A percentile compares a stretch with the other conserved stretches of the same genome.
These are phyloP conservation scores for Lasiodiplodia gonubiensis DNA, from an alignment of 2,329 filamentous ascomycete genomes.

Conservation along the genomic window DNA sequence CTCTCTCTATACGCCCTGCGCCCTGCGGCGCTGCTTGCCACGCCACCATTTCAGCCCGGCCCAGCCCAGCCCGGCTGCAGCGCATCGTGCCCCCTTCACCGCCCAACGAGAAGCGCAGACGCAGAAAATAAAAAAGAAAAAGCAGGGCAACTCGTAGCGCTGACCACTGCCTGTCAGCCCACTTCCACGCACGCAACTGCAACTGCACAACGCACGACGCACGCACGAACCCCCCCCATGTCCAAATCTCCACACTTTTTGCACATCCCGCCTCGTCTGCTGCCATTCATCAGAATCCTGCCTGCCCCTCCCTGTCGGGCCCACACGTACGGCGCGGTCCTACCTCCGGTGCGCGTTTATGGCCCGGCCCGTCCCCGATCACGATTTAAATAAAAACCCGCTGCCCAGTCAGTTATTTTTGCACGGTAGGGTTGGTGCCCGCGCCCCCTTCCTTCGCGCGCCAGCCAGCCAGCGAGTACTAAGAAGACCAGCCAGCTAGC, in stretches of 20 bases:
- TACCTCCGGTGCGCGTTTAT: constrained; percentile 15
- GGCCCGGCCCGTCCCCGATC: constrained; percentile 22
- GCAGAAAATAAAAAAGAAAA: neutral
- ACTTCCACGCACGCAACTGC: neutral
- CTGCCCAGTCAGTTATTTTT: neutral
- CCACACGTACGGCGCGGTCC: constrained; percentile 2
- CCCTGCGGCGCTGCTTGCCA: neutral
- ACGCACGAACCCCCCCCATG: neutral
- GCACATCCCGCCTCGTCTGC: neutral
- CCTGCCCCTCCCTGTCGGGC: neutral
- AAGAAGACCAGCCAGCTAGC: neutral
- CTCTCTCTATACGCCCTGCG: neutral
- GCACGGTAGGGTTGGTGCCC: neutral
- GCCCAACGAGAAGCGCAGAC: neutral
- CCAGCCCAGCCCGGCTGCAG: neutral
- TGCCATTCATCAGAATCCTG: neutral
- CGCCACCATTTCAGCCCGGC: neutral
- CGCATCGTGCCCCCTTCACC: neutral
- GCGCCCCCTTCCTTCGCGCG: neutral
- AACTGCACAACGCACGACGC: neutral
- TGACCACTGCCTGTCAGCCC: neutral
- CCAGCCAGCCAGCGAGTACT: neutral
- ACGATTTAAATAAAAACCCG: neutral
- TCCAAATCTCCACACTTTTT: neutral
- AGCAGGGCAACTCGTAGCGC: neutral